Evolutionary conservation across 2,329 filamentous ascomycete genomes (phyloP), one percentile per base, ranked within the genome.

Genomic region (Plenodomus tracheiphilus): DNA sequence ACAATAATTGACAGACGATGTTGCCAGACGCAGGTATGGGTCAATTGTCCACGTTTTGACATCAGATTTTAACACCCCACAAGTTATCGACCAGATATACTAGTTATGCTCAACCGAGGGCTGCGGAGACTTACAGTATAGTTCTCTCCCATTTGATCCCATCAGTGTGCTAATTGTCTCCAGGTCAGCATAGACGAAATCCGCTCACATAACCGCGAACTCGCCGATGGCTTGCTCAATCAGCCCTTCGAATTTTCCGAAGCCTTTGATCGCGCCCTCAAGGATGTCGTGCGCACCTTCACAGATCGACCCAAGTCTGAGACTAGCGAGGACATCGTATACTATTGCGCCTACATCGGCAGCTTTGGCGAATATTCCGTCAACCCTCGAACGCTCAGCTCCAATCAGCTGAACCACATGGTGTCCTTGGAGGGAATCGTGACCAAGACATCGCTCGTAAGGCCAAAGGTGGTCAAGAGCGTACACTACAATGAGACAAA

Each of bases 371-470:
- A 97, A 70, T 94, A 90, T 71, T 83, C 92, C 11, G 97, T 92
- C 81, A 99, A 97, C 67, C 94, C 94, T 35, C 85, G 94, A 60
- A 97, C 94, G 0, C 77, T 99, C 22, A 90, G 90, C 42, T 97
- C 93, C 2, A 81, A 85, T 35, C 89, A 96, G 65, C 82, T 99
- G 47, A 99, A 99, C 74, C 87, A 89, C 67, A 97, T 99, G 92
- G 89, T 99, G 13, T 96, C 92, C 3, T 81, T 99, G 43, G 94
- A 99, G 75, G 94, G 94, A 39, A 99, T 99, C 64, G 94, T 99
- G 36, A 99, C 94, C 30, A 89, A 94, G 72, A 96, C 91, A 75
- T 97, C 92, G 19, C 81, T 99, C 17, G 96, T 99, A 55, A 84
- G 95, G 47, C 94, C 94, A 10, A 99, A 99, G 75, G 85, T 99